These are phyloP conservation scores for Kodamaea sp. DNA, from an alignment of 1,139 yeast species.

Conservation along the genomic window DNA sequence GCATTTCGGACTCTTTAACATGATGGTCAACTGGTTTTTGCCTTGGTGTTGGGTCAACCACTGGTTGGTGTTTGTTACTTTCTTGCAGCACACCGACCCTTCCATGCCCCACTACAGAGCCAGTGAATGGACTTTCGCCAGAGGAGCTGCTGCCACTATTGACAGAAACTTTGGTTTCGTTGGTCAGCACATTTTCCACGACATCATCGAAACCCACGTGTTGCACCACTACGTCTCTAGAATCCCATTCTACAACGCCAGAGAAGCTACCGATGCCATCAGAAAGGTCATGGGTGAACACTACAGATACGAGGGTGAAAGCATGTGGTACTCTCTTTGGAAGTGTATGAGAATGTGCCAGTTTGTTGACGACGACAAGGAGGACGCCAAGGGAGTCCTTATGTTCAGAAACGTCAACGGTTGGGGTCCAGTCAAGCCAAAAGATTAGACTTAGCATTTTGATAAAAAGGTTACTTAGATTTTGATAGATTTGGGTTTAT, in stretches of 20 bases:
- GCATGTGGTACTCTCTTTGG: slow-evolving; percentile 62
- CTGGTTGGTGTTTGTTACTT: slow-evolving; percentile 65
- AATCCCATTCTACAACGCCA: slow-evolving; percentile 63
- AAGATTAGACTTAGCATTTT: slow-evolving; percentile 11
- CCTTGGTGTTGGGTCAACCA: slow-evolving; percentile 63
- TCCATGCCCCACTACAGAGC: slow-evolving; percentile 60
- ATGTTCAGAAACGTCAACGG: slow-evolving; percentile 62
- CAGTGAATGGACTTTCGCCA: slow-evolving; percentile 60
- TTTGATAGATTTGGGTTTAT: too few relatives aligned
- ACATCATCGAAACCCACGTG: slow-evolving; percentile 65
- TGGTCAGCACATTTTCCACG: slow-evolving; percentile 61
- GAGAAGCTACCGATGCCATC: slow-evolving; percentile 60
- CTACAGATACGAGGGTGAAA: slow-evolving; percentile 53
- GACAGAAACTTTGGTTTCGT: slow-evolving; percentile 63
- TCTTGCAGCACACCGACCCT: slow-evolving; percentile 61
- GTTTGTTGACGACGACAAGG: slow-evolving; percentile 56
- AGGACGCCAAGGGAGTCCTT: slow-evolving; percentile 45
- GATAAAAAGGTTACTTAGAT: too few relatives aligned
- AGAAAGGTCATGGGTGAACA: slow-evolving; percentile 62
- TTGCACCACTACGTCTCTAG: slow-evolving; percentile 63
- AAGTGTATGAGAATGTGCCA: slow-evolving; percentile 57
- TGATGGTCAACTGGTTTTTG: slow-evolving; percentile 52
- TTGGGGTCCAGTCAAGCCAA: slow-evolving; percentile 34
- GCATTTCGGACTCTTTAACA: slow-evolving; percentile 48
- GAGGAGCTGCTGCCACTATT: slow-evolving; percentile 69